phyloP scores from a whole-genome alignment of 169 alveolate genomes.

The Theileria equi region DNA sequence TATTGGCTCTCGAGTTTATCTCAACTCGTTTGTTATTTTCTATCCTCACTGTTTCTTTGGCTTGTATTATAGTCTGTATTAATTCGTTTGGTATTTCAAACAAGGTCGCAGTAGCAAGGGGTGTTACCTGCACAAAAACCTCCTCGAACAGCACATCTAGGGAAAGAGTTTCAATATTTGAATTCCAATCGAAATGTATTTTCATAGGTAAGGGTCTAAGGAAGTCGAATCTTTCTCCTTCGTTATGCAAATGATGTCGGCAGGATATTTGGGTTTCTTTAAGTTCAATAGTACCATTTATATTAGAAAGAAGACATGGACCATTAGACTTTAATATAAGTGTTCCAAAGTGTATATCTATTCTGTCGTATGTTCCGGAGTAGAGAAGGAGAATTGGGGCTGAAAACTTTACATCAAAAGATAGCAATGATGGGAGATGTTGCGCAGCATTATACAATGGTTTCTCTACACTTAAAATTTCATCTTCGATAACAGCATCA shows the following conservation, averaged over 20 bases:
- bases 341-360: constrained; percentile 77
- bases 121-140: constrained; percentile 76
- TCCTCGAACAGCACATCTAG: constrained; percentile 66
- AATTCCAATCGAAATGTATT: constrained; percentile 45
- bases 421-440: no score
- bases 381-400: constrained; percentile 57
- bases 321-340: constrained; percentile 72
- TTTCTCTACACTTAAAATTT: not conserved
- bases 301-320: constrained; percentile 69
- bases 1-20: not conserved
- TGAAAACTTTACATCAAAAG: constrained; percentile 54
- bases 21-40: not conserved
- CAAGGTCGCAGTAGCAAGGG: constrained; percentile 75
- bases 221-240: constrained; percentile 19
- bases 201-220: constrained; percentile 62
- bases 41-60: not conserved
- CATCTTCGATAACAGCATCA: not conserved
- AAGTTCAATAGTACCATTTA: constrained; percentile 74
- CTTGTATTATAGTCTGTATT: constrained; percentile 1
- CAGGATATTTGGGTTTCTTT: constrained; percentile 80
- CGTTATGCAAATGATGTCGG: constrained; percentile 8
- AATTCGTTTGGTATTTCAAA: constrained; percentile 75
- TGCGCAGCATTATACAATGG: no score
- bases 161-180: constrained; percentile 19
- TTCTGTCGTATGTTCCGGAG: constrained; percentile 20